Percentiles rank a stretch among this genome's conserved stretches.
These are phyloP conservation scores for Fonticula alba DNA, from an alignment of 78 protist genomes.

Conservation along the genomic window DNA sequence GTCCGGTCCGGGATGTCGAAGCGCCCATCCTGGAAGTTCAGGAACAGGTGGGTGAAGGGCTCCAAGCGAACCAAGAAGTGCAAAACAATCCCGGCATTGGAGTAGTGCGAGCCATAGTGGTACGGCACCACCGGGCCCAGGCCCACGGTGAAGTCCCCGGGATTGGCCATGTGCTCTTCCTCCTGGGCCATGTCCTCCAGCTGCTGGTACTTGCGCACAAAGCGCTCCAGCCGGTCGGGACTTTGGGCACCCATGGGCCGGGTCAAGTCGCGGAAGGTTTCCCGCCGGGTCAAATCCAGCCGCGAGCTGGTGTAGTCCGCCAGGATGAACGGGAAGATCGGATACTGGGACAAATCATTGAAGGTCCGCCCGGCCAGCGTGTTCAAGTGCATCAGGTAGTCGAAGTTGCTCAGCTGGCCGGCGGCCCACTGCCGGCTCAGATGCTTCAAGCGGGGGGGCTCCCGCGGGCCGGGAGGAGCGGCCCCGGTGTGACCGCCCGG, in stretches of 20 bases:
- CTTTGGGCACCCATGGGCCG: conserved; percentile 68
- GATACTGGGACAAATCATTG: conserved; percentile 83
- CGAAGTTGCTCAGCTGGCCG: conserved; percentile 61
- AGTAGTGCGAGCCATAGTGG: conserved; percentile 70
- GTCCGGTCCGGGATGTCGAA: conserved; percentile 75
- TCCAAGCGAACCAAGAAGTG: conserved; percentile 55
- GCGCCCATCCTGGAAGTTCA: conserved; percentile 61
- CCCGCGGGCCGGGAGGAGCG: too few species aligned
- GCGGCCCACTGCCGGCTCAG: conserved; percentile 56
- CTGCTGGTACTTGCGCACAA: conserved; percentile 12
- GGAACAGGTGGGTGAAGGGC: conserved; percentile 50
- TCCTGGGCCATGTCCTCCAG: background rate
- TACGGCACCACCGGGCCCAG: too few species aligned
- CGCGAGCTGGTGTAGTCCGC: conserved; percentile 24
- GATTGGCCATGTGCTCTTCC: too few species aligned
- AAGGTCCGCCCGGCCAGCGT: conserved; percentile 77
- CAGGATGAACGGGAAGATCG: conserved; percentile 65
- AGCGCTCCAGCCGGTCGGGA: conserved; percentile 21
- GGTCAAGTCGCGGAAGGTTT: conserved; percentile 49
- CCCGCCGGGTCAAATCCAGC: conserved; percentile 41
- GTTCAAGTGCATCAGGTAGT: conserved; percentile 74
- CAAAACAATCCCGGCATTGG: conserved; percentile 40
- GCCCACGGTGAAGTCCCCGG: conserved; percentile 24
- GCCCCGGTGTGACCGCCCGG: too few species aligned
- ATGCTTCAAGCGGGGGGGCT: too few species aligned